Evolutionary conservation across 805 yeast genomes (phyloP).

Genomic region (Candida namnaoensis): DNA sequence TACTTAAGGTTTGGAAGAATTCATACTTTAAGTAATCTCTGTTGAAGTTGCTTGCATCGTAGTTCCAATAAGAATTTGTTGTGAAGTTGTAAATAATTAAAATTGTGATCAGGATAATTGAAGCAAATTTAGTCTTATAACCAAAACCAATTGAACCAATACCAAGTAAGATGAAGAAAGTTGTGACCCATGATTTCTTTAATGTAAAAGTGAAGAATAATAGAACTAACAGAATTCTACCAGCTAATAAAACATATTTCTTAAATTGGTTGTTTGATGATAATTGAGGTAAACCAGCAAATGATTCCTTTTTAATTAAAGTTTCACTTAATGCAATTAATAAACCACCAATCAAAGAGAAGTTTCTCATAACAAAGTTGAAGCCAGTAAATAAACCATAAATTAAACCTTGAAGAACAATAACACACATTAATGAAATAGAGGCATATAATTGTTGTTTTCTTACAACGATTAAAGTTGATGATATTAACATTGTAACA

Average conservation of each 20-base stretch:
- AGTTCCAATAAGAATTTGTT: slow-evolving; percentile 84
- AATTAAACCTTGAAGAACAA: slow-evolving; percentile 74
- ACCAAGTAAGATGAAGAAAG: slow-evolving; percentile 62
- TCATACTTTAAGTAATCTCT: slow-evolving; percentile 89
- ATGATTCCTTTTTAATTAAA: slow-evolving; percentile 61
- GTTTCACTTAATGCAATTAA: slow-evolving; percentile 82
- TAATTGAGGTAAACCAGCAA: slow-evolving; percentile 39
- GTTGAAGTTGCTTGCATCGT: slow-evolving; percentile 43
- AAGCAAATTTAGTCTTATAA: slow-evolving; percentile 85
- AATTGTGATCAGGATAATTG: slow-evolving; percentile 57
- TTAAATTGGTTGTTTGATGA: slow-evolving; percentile 57
- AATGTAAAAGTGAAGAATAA: slow-evolving; percentile 81
- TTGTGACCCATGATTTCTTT: slow-evolving; percentile 61
- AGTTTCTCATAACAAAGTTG: slow-evolving; percentile 75
- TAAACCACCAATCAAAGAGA: slow-evolving; percentile 88
- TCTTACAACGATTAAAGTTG: slow-evolving; percentile 62
- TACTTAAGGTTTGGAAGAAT: slow-evolving; percentile 88
- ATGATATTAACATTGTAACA: slow-evolving; percentile 61
- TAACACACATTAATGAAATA: slow-evolving; percentile 57
- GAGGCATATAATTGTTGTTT: slow-evolving; percentile 66
- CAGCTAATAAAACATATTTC: slow-evolving; percentile 78
- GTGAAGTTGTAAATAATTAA: slow-evolving; percentile 69
- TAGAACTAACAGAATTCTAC: slow-evolving; percentile 77
- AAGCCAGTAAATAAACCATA: slow-evolving; percentile 83
- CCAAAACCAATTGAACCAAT: slow-evolving; percentile 80